Evolutionary conservation across 306 rosid genomes (phyloP).

Genomic region (Trifolium fragiferum): DNA sequence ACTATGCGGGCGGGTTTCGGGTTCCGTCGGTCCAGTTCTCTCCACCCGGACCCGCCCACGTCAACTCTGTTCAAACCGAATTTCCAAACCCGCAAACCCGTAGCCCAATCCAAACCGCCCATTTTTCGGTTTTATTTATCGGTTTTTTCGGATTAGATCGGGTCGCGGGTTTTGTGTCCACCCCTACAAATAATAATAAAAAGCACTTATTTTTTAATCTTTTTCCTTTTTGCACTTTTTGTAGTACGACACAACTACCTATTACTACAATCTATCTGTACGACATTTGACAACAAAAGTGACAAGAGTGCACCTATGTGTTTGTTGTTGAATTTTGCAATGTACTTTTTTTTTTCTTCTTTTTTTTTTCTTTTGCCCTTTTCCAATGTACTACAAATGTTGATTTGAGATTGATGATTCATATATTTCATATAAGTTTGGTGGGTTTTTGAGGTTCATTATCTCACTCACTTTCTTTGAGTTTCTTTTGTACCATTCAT

Average conservation of each 20-base stretch:
- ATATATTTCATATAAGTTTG: background rate
- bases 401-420: background rate
- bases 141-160: too few species aligned
- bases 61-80: too few species aligned
- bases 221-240: background rate
- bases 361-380: too few species aligned
- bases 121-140: too few species aligned
- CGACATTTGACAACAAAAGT: background rate
- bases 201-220: background rate
- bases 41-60: too few species aligned
- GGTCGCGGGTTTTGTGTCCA: too few species aligned
- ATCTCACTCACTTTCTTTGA: background rate
- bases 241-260: constrained; percentile 18
- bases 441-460: constrained; percentile 37
- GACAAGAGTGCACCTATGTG: background rate
- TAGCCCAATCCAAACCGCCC: too few species aligned
- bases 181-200: too few species aligned
- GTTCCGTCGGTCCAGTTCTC: too few species aligned
- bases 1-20: too few species aligned
- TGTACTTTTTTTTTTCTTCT: constrained; percentile 16
- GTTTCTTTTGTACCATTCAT: background rate
- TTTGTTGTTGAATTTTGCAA: background rate
- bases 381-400: background rate
- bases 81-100: too few species aligned
- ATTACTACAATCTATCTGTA: constrained; percentile 3